Base-by-base conservation (phyloP, 768 basidiomycete species). In the Xerocomus brunneocitrinus region DNA sequence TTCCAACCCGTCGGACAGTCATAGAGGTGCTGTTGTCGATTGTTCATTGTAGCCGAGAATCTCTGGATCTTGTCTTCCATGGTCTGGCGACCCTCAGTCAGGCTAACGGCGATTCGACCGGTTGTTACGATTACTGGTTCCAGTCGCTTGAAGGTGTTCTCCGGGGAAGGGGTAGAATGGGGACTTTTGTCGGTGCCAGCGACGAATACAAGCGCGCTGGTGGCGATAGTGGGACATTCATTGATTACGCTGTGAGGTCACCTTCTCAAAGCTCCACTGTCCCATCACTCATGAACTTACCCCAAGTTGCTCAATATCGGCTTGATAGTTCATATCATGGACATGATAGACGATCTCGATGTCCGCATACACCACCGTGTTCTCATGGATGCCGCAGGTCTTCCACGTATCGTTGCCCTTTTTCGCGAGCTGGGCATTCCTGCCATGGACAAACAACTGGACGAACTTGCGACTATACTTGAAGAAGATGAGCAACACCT, bases 141-240 rank as follows among this genome's bases (percentile, higher is more conserved):
- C 86, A 84, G 60, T 86, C 85, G 0, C 74, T 95, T 58, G 88
- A 92, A 59, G 71, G 73, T 27, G 82, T 82, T 3, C 76, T 98
- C 16, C 79, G 83, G 44, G 95, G 94, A 3, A 76, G 93, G 52
- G 95, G 95, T 1, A 88, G 85, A 67, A 94, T 98, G 91, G 95
- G 95, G 1, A 97, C 90, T 66, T 70, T 90, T 38, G 95, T 99
- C 8, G 97, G 97, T 0, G 92, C 93, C 24, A 95, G 94, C 61
- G 91, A 95, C 13, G 94, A 98, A 60, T 81, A 95, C 51, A 80
- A 79, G 68, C 83, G 81, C 53, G 74, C 78, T 55, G 81, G 80
- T 43, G 83, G 85, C 38, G 67, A 82, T 19, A 86, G 89, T 54
- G 81, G 76, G 39, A 80, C 81, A 41, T 67, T 95, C 56, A 87